phyloP scores from a whole-genome alignment of 2,329 filamentous ascomycete species.

The Epichloe gansuensis region DNA sequence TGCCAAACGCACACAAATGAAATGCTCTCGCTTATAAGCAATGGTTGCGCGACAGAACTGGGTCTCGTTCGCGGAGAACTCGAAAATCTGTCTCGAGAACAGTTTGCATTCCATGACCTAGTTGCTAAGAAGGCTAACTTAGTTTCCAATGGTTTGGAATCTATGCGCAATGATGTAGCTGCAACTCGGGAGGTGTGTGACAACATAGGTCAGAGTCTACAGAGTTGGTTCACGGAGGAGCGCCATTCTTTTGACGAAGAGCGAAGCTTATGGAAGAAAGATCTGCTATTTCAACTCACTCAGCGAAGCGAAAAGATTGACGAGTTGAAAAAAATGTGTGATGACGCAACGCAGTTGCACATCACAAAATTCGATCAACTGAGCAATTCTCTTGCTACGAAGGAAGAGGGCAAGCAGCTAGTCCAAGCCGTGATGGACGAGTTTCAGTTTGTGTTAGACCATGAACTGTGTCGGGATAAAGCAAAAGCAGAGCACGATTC shows the following conservation, averaged over 20 bases:
- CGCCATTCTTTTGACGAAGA: neutral
- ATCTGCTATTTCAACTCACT: neutral
- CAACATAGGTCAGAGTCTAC: neutral
- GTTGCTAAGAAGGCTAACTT: neutral
- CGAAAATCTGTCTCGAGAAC: constrained; percentile 7
- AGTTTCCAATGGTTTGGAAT: neutral
- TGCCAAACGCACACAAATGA: constrained; percentile 3
- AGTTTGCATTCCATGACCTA: constrained; percentile 3
- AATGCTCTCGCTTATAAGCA: constrained; percentile 1
- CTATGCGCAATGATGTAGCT: neutral
- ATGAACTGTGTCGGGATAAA: constrained; percentile 12
- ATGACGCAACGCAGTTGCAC: neutral
- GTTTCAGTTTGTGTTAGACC: constrained; percentile 12
- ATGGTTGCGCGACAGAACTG: constrained; percentile 3
- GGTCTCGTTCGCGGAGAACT: neutral
- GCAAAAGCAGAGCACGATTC: constrained; percentile 9
- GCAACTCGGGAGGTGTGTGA: neutral
- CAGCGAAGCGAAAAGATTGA: neutral
- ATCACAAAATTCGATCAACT: constrained; percentile 1
- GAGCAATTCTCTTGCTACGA: constrained; percentile 1
- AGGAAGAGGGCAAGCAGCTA: constrained; percentile 6
- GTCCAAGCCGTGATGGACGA: constrained; percentile 10
- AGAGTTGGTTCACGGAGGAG: neutral
- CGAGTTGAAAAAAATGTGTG: neutral
- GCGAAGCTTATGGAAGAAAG: constrained; percentile 3